A percentile compares a stretch with the other conserved stretches of the same genome.
Evolutionary conservation across 495 filamentous ascomycete species (phyloP).

Genomic region (Sordaria brevicollis): DNA sequence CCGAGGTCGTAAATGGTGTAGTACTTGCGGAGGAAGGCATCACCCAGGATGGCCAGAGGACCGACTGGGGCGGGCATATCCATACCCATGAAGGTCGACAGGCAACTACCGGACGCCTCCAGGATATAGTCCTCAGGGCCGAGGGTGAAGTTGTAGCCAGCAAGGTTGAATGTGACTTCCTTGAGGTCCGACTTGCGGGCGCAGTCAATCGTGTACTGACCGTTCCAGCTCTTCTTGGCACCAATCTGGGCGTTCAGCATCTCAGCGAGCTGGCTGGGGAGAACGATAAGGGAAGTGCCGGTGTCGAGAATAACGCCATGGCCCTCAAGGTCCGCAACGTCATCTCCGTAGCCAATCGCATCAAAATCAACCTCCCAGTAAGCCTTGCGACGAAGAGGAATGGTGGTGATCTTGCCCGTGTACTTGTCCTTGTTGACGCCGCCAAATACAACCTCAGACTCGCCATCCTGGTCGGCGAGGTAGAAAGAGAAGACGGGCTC

Average conservation of each 20-base stretch:
- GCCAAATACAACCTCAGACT: constrained; percentile 86
- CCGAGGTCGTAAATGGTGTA: constrained; percentile 96
- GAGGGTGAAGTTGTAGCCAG: constrained; percentile 86
- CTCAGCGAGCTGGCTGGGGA: constrained; percentile 86
- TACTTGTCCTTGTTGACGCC: constrained; percentile 82
- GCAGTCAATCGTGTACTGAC: constrained; percentile 93
- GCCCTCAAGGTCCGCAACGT: constrained; percentile 76
- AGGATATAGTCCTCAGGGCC: constrained; percentile 87
- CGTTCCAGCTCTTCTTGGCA: constrained; percentile 91
- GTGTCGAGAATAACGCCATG: constrained; percentile 97
- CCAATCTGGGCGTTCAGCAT: constrained; percentile 97
- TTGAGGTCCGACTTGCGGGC: constrained; percentile 69
- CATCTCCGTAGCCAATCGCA: constrained; percentile 75
- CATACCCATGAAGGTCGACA: constrained; percentile 97
- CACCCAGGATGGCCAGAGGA: constrained; percentile 90
- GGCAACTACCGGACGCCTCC: constrained; percentile 89
- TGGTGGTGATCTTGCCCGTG: constrained; percentile 80
- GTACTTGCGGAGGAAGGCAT: constrained; percentile 94
- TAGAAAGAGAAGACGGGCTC: constrained; percentile 96
- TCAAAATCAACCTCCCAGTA: constrained; percentile 99
- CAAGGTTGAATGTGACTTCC: constrained; percentile 78
- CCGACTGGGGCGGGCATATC: constrained; percentile 88
- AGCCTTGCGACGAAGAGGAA: constrained; percentile 93
- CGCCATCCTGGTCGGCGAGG: constrained; percentile 61
- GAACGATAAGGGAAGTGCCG: constrained; percentile 93